phyloP scores from a whole-genome alignment of 768 basidiomycete genomes.

The Auricularia cornea region DNA sequence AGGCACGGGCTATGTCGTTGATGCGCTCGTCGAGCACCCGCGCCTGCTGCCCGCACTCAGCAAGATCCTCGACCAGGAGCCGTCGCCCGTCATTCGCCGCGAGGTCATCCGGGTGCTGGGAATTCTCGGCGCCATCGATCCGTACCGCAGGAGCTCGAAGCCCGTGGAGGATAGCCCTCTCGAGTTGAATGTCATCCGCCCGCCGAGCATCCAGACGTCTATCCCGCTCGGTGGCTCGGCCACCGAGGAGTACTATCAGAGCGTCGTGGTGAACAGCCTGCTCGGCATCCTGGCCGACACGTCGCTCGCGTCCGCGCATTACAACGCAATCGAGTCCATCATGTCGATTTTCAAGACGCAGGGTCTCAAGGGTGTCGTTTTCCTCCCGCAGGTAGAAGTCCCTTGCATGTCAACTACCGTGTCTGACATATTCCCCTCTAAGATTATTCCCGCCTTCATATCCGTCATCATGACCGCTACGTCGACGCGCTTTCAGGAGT shows the following conservation, averaged over 20 bases:
- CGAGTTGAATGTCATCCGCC: background rate
- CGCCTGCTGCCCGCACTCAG: conserved; percentile 34
- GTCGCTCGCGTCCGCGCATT: conserved; percentile 76
- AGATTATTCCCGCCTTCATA: conserved; percentile 35
- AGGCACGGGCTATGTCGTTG: conserved; percentile 37
- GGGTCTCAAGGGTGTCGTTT: conserved; percentile 90
- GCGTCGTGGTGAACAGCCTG: conserved; percentile 84
- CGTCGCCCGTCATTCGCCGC: conserved; percentile 24
- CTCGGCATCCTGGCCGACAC: conserved; percentile 84
- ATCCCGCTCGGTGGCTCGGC: conserved; percentile 29
- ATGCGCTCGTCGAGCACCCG: conserved; percentile 38
- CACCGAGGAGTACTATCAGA: conserved; percentile 96
- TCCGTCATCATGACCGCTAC: conserved; percentile 30
- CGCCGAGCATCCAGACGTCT: conserved; percentile 16
- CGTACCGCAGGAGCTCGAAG: conserved; percentile 30
- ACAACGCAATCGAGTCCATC: conserved; percentile 92
- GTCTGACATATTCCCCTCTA: background rate
- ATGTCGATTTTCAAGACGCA: conserved; percentile 99
- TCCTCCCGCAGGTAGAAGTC: conserved; percentile 73
- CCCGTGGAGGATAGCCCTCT: background rate
- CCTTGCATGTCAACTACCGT: background rate
- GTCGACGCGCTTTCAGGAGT: conserved; percentile 64
- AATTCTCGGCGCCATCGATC: conserved; percentile 41
- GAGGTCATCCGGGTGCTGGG: conserved; percentile 43
- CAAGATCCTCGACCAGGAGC: conserved; percentile 34